Conservation (phyloP, 345 rosid genomes). For the Citrus australasica region DNA sequence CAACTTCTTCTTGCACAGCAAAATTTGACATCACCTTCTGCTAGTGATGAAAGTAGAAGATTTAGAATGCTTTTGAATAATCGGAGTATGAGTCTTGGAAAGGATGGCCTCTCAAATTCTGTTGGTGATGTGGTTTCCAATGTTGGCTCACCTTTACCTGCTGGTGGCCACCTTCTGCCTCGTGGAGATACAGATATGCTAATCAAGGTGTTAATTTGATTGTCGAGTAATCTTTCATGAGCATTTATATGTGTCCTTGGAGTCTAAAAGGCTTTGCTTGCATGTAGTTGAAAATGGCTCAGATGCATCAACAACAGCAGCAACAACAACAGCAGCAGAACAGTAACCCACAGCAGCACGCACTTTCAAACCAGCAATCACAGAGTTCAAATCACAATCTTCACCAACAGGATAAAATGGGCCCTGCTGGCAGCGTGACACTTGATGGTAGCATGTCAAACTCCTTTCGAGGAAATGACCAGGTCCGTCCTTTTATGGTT, state of each 20-base stretch:
- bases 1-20: conserved; percentile 92
- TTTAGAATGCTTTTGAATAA: conserved; percentile 66
- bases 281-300: conserved; percentile 68
- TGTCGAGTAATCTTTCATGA: background rate
- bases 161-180: conserved; percentile 47
- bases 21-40: conserved; percentile 74
- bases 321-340: conserved; percentile 60
- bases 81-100: conserved; percentile 58
- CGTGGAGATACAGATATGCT: conserved; percentile 67
- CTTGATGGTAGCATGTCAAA: conserved; percentile 88
- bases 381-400: conserved; percentile 68
- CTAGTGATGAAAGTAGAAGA: conserved; percentile 74
- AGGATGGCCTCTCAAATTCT: conserved; percentile 71
- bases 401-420: conserved; percentile 87
- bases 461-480: conserved; percentile 93
- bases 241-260: background rate
- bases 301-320: conserved; percentile 45
- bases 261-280: background rate
- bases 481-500: conserved; percentile 55
- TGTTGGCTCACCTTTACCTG: conserved; percentile 66
- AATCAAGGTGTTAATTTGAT: conserved; percentile 48
- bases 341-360: conserved; percentile 52
- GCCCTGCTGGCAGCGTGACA: conserved; percentile 60
- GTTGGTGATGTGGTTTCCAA: conserved; percentile 69
- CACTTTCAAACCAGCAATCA: conserved; percentile 67